Percentiles rank a stretch among this genome's conserved stretches.
phyloP scores from a whole-genome alignment of 352 stramenopile species.

The Poterioochromonas sp. region DNA sequence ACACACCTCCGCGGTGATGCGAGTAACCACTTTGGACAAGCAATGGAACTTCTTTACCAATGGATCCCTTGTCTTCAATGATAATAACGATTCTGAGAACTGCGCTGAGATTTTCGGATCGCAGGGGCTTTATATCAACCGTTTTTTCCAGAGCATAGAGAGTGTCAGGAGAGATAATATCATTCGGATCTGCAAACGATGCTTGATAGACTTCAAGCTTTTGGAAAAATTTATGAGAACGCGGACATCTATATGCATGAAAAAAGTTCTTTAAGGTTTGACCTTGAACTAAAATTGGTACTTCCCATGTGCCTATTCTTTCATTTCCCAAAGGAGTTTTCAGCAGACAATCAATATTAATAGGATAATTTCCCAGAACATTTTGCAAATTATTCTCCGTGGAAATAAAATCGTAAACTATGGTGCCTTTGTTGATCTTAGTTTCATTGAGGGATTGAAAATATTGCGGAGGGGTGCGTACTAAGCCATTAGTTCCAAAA shows the following conservation, averaged over 20 bases:
- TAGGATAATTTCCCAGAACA: neutral
- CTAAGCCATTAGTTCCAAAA: neutral
- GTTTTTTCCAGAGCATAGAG: neutral
- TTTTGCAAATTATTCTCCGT: neutral
- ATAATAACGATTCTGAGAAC: slow-evolving; percentile 20
- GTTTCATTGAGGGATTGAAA: neutral
- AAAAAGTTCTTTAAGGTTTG: neutral
- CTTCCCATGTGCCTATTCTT: neutral
- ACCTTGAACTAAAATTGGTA: neutral
- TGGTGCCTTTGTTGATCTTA: neutral
- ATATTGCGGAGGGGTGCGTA: slow-evolving; percentile 1
- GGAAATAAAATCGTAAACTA: slow-evolving; percentile 7
- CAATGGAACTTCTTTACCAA: neutral
- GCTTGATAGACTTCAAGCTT: neutral
- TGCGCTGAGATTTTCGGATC: neutral
- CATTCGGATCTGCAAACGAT: neutral
- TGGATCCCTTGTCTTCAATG: slow-evolving; percentile 32
- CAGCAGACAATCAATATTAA: neutral
- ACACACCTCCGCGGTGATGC: slow-evolving; percentile 34
- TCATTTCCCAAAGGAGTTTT: neutral
- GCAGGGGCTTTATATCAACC: neutral
- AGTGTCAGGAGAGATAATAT: neutral
- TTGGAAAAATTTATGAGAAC: neutral
- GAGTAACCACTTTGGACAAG: slow-evolving; percentile 3
- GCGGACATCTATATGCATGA: neutral